These are phyloP conservation scores for Dioscorea dumetorum DNA, from an alignment of 106 monocot genomes.

Conservation along the genomic window DNA sequence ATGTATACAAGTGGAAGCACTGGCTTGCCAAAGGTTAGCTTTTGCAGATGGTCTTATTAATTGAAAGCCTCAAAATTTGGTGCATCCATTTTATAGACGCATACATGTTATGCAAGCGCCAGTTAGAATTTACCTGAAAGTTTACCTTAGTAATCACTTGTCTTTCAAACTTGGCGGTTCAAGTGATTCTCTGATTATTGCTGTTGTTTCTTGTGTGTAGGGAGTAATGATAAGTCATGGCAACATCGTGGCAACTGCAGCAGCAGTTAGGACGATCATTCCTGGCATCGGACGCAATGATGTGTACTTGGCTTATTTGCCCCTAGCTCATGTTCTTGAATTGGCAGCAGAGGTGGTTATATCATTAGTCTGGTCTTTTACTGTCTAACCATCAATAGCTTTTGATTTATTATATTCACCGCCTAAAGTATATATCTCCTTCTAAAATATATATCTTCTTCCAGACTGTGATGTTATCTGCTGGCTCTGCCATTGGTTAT, in stretches of 20 bases:
- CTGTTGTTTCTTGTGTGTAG: conserved; percentile 13
- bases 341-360: conserved; percentile 47
- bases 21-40: conserved; percentile 53
- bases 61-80: no score
- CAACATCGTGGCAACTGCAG: conserved; percentile 37
- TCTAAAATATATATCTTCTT: background rate
- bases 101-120: no score
- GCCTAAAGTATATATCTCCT: no score
- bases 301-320: conserved; percentile 54
- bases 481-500: conserved; percentile 53
- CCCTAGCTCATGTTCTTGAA: conserved; percentile 64
- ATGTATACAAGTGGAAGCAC: conserved; percentile 83
- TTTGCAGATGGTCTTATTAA: background rate
- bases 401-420: no score
- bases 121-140: no score
- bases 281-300: conserved; percentile 32
- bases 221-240: conserved; percentile 62
- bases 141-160: no score
- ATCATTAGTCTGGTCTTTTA: background rate
- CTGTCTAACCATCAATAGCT: background rate
- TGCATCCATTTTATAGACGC: no score
- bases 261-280: conserved; percentile 38
- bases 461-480: conserved; percentile 37
- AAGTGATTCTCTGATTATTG: background rate
- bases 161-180: no score